Percentiles rank a stretch among this genome's conserved stretches.
phyloP scores from a whole-genome alignment of 306 rosid species.

The Styphnolobium japonicum region DNA sequence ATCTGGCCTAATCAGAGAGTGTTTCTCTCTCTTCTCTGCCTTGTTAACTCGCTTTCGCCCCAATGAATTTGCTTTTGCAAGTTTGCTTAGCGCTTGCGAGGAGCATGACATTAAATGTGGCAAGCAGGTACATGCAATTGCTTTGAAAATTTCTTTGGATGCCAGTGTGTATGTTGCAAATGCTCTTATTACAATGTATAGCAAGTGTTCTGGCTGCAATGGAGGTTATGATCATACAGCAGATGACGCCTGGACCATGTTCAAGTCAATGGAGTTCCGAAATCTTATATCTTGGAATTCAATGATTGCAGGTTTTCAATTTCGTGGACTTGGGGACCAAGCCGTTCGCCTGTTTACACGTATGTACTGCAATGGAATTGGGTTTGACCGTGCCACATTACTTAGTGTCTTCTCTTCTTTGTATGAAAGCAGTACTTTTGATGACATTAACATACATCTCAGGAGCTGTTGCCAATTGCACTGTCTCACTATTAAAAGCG shows the following conservation, averaged over 20 bases:
- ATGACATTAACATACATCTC: slow-evolving; percentile 20
- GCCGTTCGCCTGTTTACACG: slow-evolving; percentile 57
- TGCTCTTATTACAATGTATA: slow-evolving; percentile 83
- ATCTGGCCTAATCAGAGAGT: slow-evolving; percentile 29
- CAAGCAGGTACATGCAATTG: slow-evolving; percentile 78
- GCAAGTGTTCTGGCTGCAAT: slow-evolving; percentile 40
- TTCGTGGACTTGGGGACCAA: slow-evolving; percentile 49
- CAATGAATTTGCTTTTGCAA: slow-evolving; percentile 77
- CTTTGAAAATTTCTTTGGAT: slow-evolving; percentile 70
- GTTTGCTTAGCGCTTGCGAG: slow-evolving; percentile 61
- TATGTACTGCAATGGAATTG: slow-evolving; percentile 58
- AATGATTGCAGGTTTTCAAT: slow-evolving; percentile 76
- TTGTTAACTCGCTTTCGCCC: slow-evolving; percentile 56
- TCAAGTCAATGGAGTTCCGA: slow-evolving; percentile 52
- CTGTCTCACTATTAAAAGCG: slow-evolving; percentile 60
- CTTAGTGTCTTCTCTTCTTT: slow-evolving; percentile 63
- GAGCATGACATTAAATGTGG: slow-evolving; percentile 41
- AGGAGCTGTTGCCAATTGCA: slow-evolving; percentile 64
- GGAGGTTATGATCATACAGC: slow-evolving; percentile 28
- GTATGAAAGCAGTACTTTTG: slow-evolving; percentile 29
- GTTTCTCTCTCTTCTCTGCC: slow-evolving; percentile 52
- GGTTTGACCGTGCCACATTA: slow-evolving; percentile 67
- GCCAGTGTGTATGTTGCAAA: slow-evolving; percentile 60
- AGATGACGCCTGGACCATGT: slow-evolving; percentile 66
- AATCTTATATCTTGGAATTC: slow-evolving; percentile 86